These are phyloP conservation scores for Acidomyces sp. DNA, from an alignment of 495 filamentous ascomycete genomes.

Conservation along the genomic window DNA sequence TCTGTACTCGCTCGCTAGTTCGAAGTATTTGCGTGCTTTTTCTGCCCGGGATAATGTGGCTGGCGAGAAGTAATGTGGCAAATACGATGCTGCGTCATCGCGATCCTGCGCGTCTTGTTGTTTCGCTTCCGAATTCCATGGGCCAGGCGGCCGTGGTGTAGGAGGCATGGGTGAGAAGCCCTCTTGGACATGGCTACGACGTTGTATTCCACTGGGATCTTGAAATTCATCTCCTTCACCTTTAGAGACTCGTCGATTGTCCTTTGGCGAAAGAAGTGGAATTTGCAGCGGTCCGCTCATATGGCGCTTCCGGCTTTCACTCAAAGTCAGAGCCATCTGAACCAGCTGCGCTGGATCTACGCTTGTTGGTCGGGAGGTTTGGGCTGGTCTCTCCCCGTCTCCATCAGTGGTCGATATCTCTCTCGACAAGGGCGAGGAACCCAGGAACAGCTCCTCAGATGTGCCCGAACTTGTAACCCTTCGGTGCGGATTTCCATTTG, in stretches of 20 bases:
- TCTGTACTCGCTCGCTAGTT: constrained; percentile 67
- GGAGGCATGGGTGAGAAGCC: neutral
- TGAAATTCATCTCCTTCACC: neutral
- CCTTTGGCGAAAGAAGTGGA: constrained; percentile 18
- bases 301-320: constrained; percentile 60
- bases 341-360: constrained; percentile 74
- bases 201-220: neutral
- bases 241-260: constrained; percentile 13
- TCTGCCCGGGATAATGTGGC: constrained; percentile 67
- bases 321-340: constrained; percentile 76
- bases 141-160: neutral
- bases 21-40: constrained; percentile 64
- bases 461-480: neutral
- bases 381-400: neutral
- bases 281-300: constrained; percentile 23
- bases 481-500: constrained; percentile 10
- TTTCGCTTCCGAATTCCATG: neutral
- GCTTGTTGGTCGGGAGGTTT: constrained; percentile 4
- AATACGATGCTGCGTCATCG: neutral
- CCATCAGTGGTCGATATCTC: constrained; percentile 12
- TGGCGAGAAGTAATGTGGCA: constrained; percentile 29
- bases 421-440: constrained; percentile 22
- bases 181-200: constrained; percentile 1
- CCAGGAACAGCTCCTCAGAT: constrained; percentile 11
- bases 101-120: neutral